Evolutionary conservation across 1,284 basidiomycete genomes (phyloP).

Genomic region (Ceratobasidium theobromae): DNA sequence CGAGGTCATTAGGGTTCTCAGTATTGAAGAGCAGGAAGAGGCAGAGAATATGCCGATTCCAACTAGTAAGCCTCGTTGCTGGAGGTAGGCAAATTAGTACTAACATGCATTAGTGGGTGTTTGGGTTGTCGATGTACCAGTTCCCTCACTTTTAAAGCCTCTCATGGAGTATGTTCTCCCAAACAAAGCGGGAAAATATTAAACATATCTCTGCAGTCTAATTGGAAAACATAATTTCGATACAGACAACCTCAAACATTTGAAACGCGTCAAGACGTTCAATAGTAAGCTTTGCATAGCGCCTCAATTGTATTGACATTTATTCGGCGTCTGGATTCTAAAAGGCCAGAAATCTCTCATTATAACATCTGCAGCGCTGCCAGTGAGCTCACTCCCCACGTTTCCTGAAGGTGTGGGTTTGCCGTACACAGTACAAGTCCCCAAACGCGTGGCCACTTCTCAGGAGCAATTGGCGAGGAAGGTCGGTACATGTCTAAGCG

Average conservation of each 20-base stretch:
- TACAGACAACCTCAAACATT: conserved; percentile 63
- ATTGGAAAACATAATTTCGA: conserved; percentile 63
- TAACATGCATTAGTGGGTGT: conserved; percentile 54
- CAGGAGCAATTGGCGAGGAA: conserved; percentile 62
- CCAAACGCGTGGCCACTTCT: conserved; percentile 70
- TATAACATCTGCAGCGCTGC: conserved; percentile 39
- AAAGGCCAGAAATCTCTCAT: conserved; percentile 35
- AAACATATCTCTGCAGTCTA: background rate
- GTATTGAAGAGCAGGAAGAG: conserved; percentile 42
- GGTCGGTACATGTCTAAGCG: background rate
- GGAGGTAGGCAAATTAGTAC: background rate
- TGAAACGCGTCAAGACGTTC: conserved; percentile 74
- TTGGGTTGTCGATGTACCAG: conserved; percentile 85
- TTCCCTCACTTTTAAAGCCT: conserved; percentile 59
- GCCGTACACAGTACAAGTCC: conserved; percentile 66
- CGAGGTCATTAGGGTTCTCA: conserved; percentile 42
- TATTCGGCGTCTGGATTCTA: background rate
- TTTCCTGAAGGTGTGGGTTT: conserved; percentile 2
- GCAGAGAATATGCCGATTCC: conserved; percentile 41
- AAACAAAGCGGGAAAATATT: background rate
- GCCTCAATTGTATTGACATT: background rate
- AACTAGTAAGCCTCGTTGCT: conserved; percentile 20
- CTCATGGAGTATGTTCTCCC: conserved; percentile 61
- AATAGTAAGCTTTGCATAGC: background rate
- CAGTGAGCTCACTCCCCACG: background rate